These are phyloP conservation scores for Forsythia suspensa DNA, from an alignment of 257 asterid genomes.

Conservation along the genomic window DNA sequence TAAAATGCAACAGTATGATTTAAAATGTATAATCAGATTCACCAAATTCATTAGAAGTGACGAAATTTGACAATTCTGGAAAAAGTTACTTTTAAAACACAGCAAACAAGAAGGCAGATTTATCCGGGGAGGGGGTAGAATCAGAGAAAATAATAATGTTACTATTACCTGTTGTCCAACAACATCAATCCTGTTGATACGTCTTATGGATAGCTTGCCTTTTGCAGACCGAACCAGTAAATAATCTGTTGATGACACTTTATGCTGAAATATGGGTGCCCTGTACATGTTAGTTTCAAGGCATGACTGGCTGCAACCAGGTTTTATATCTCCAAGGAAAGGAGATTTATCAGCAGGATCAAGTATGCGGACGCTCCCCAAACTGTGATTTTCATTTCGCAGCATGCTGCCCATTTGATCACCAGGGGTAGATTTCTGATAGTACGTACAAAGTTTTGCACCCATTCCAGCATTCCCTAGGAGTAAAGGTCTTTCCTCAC, in stretches of 20 bases:
- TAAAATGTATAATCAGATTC: neutral
- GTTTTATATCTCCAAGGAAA: constrained; percentile 92
- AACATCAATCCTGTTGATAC: constrained; percentile 93
- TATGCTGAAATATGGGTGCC: constrained; percentile 93
- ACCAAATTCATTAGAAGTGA: constrained; percentile 13
- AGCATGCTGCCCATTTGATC: constrained; percentile 72
- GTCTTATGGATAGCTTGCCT: constrained; percentile 97
- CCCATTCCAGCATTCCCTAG: constrained; percentile 98
- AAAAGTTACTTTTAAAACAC: constrained; percentile 14
- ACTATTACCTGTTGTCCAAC: constrained; percentile 93
- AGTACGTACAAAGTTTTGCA: constrained; percentile 92
- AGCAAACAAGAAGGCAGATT: constrained; percentile 15
- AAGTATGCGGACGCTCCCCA: constrained; percentile 79
- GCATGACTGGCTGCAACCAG: constrained; percentile 87
- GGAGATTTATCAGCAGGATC: constrained; percentile 99
- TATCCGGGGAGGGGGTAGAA: neutral
- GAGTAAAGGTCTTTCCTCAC: constrained; percentile 98
- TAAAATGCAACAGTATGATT: neutral
- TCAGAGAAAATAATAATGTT: constrained; percentile 14
- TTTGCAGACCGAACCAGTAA: constrained; percentile 93
- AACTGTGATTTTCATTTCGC: constrained; percentile 72
- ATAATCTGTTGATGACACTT: constrained; percentile 86
- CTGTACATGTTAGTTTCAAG: constrained; percentile 96
- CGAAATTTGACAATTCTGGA: neutral
- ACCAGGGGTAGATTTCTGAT: constrained; percentile 74